Base-by-base conservation (phyloP, 495 filamentous ascomycete genomes). In the Chlorociboria aeruginascens region DNA sequence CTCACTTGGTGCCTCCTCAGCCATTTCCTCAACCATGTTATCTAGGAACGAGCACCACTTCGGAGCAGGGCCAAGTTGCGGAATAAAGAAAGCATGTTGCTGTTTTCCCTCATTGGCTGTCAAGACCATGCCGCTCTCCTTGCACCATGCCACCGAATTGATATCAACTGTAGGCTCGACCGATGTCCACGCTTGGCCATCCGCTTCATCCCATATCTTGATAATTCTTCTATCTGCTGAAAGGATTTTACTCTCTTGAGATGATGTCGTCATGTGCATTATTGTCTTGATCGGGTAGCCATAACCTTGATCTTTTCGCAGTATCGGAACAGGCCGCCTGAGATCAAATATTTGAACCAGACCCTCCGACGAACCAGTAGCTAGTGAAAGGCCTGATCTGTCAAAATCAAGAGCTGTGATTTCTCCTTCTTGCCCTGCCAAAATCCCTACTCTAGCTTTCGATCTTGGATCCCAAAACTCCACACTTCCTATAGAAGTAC, bases 1-100 rank as follows among this genome's bases (percentile, higher is more conserved):
- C 51, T 89, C 79, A 32, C 82, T 79, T 32, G 63, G 74, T 13
- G 62, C 62, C 53, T 75, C 70, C 60, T 93, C 89, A 2, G 89
- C 90, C 86, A 99, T 96, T 61, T 99, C 93, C 64, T 99, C 93
- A 12, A 95, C 93, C 43, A 98, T 73, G 58, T 90, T 94, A 60
- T 99, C 93, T 31, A 99, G 69, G 77, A 97, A 96, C 8, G 82
- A 80, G 60, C 93, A 97, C 93, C 93, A 99, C 55, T 74, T 83
- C 0, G 93, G 93, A 0, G 92, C 88, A 9, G 92, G 85, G 6
- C 89, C 89, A 30, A 96, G 76, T 53, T 89, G 88, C 0, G 93
- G 93, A 46, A 99, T 89, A 61, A 96, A 89, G 73, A 96, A 99
- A 7, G 86, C 78, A 66, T 97, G 92, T 63, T 95, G 83, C 53